Evolutionary conservation across 257 asterid species (phyloP).

Genomic region (Nicotiana otophora): DNA sequence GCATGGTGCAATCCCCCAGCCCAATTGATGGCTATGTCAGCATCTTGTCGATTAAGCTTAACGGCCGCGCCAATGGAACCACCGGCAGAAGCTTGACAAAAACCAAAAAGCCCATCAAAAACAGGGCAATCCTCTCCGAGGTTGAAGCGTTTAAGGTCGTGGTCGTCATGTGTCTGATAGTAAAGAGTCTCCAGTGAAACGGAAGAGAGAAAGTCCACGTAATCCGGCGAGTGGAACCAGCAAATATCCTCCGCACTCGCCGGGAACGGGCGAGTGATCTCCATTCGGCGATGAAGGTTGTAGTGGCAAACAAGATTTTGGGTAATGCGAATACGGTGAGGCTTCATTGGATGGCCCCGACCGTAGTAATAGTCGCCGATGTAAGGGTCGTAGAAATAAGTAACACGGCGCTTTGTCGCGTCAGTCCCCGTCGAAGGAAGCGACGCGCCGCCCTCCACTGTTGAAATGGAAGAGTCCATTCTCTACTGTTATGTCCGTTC

Average conservation of each 20-base stretch:
- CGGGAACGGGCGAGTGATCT: conserved; percentile 52
- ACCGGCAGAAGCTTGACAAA: conserved; percentile 81
- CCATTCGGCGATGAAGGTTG: conserved; percentile 65
- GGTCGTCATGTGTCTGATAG: conserved; percentile 37
- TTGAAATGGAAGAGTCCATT: conserved; percentile 28
- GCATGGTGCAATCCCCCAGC: conserved; percentile 94
- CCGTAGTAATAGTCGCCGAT: conserved; percentile 73
- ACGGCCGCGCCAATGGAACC: conserved; percentile 86
- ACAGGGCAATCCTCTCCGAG: conserved; percentile 68
- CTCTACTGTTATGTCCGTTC: background rate
- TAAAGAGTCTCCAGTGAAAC: conserved; percentile 50
- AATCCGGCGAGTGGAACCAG: conserved; percentile 61
- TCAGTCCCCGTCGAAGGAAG: conserved; percentile 65
- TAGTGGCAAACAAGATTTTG: conserved; percentile 65
- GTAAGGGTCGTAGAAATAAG: conserved; percentile 73
- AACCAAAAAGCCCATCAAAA: conserved; percentile 53
- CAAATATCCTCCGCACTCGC: conserved; percentile 48
- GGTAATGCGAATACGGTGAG: conserved; percentile 78
- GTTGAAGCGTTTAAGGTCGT: conserved; percentile 57
- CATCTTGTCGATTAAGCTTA: conserved; percentile 57
- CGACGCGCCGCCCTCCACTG: conserved; percentile 38
- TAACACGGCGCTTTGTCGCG: conserved; percentile 64
- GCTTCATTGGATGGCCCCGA: conserved; percentile 81
- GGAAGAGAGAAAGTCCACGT: conserved; percentile 57
- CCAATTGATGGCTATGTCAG: conserved; percentile 91